Base-by-base conservation (phyloP, 805 yeast species). In the Candida sanyiensis region DNA sequence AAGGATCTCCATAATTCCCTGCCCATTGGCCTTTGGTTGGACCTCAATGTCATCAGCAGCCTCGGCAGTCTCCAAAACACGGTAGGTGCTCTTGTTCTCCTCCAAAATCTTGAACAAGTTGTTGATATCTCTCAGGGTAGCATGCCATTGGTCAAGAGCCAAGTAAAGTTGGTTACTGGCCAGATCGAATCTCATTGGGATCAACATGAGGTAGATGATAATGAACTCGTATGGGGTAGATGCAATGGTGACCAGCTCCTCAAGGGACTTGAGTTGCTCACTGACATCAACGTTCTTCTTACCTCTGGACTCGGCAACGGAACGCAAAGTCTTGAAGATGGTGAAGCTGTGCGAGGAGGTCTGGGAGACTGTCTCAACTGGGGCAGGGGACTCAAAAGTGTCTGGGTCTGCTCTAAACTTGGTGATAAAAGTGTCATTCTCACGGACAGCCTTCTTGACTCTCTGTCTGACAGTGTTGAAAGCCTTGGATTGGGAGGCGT, bases 251-350 rank as follows among this genome's bases (percentile, higher is more conserved):
- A 73, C 50, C 46, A 85, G 67, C 33, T 68, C 70, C 64, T 84
- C 95, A 56, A 93, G 70, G 32, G 72, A 68, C 40, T 67, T 65
- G 48, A 88, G 76, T 63, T 90, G 95, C 61, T 85, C 95, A 46
- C 59, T 61, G 47, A 80, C 77, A 61, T 90, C 96, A 46, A 87
- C 83, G 61, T 86, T 88, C 71, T 86, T 90, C 72, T 89, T 89
- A 70, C 98, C 98, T 67, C 98, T 81, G 35, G 88, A 72, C 63
- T 93, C 97, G 44, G 83, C 67, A 41, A 93, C 79, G 39, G 77
- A 63, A 59, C 81, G 75, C 59, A 93, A 71, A 25, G 83, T 76
- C 41, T 78, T 68, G 68, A 89, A 87, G 40, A 88, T 78, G 28
- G 56, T 56, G 13, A 58, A 51, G 39, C 45, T 47, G 45, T 52